phyloP scores from a whole-genome alignment of 163 green algal genomes.

The Coccomyxa subellipsoidea region DNA sequence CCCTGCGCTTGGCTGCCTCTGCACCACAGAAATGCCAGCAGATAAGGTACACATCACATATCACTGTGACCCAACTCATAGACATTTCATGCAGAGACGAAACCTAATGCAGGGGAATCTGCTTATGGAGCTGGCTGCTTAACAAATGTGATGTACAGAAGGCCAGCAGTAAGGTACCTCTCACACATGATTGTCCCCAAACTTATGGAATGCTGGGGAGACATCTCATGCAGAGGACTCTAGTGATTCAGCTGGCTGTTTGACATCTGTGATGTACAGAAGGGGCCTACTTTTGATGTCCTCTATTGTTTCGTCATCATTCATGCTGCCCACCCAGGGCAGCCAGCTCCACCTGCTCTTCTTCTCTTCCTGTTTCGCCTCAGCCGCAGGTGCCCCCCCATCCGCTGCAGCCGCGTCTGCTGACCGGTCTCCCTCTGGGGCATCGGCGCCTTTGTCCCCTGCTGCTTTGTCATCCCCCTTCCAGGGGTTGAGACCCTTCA shows the following conservation, averaged over 20 bases:
- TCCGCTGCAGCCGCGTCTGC: background rate
- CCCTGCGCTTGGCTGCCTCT: conserved; percentile 5
- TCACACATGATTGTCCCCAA: too few species aligned
- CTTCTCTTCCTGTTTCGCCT: background rate
- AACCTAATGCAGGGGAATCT: too few species aligned
- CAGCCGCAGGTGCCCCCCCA: background rate
- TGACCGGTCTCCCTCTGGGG: background rate
- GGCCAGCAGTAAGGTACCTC: too few species aligned
- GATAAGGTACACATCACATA: background rate
- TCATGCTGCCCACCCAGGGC: background rate
- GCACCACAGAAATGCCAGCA: background rate
- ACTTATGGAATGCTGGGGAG: too few species aligned
- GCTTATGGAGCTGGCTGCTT: too few species aligned
- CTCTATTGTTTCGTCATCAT: background rate
- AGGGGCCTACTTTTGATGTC: background rate
- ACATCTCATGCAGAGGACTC: too few species aligned
- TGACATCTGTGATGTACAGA: too few species aligned
- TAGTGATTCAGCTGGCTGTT: too few species aligned
- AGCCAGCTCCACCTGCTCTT: background rate
- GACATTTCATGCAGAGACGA: too few species aligned
- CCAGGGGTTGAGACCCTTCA: background rate
- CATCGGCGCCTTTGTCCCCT: background rate
- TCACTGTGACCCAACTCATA: too few species aligned
- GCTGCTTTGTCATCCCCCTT: background rate
- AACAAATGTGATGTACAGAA: too few species aligned